phyloP scores from a whole-genome alignment of 2,329 filamentous ascomycete species.

The Chlorencoelia australis region DNA sequence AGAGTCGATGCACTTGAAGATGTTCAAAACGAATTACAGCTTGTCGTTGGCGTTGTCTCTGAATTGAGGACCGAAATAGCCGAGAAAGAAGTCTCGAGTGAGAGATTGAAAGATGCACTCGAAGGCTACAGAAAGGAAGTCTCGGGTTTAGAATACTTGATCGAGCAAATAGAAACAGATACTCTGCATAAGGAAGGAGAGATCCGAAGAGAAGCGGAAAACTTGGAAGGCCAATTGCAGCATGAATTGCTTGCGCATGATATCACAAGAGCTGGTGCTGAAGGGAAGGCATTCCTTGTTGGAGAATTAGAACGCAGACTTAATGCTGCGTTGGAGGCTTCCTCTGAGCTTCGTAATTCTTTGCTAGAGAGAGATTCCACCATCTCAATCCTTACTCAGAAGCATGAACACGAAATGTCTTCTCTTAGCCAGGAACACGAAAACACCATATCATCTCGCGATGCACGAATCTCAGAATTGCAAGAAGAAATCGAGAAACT shows the following conservation, averaged over 20 bases:
- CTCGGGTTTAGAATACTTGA: constrained; percentile 40
- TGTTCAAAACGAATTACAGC: constrained; percentile 33
- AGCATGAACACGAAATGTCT: constrained; percentile 27
- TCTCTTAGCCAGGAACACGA: constrained; percentile 28
- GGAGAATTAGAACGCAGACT: constrained; percentile 37
- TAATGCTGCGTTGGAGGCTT: constrained; percentile 30
- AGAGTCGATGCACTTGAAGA: constrained; percentile 42
- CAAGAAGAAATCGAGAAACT: constrained; percentile 37
- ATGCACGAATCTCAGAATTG: constrained; percentile 40
- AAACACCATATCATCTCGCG: constrained; percentile 38
- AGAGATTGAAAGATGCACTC: constrained; percentile 41
- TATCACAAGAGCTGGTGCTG: constrained; percentile 21
- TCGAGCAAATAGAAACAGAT: constrained; percentile 38
- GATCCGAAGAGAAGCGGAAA: constrained; percentile 10
- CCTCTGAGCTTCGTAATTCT: constrained; percentile 30
- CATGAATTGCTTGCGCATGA: constrained; percentile 28
- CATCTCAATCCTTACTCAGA: constrained; percentile 1
- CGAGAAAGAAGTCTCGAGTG: constrained; percentile 35
- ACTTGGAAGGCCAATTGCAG: constrained; percentile 26
- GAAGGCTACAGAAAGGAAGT: constrained; percentile 45
- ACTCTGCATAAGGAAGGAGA: constrained; percentile 7
- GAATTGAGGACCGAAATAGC: constrained; percentile 17
- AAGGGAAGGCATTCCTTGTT: constrained; percentile 30
- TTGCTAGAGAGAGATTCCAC: constrained; percentile 13
- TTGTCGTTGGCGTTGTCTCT: constrained; percentile 10